These are phyloP conservation scores for Penicillium silybi DNA, from an alignment of 495 filamentous ascomycete species.

Conservation along the genomic window DNA sequence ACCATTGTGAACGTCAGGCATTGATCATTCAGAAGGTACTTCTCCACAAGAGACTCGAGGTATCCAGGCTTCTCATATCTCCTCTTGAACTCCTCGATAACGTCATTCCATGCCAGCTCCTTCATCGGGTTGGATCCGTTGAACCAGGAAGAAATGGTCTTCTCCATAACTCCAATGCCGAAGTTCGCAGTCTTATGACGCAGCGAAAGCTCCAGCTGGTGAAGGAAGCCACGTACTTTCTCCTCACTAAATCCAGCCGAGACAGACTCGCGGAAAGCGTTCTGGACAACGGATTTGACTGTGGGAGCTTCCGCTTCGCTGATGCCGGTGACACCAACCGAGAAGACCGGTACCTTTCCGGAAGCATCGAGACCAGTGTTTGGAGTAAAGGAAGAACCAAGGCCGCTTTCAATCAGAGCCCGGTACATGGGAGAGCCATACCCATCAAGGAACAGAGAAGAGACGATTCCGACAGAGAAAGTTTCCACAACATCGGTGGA, in stretches of 20 bases:
- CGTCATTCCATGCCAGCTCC: constrained; percentile 84
- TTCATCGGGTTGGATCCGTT: constrained; percentile 91
- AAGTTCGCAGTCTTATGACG: constrained; percentile 96
- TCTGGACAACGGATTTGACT: constrained; percentile 67
- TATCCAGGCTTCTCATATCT: constrained; percentile 69
- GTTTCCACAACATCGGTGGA: constrained; percentile 76
- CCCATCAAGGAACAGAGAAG: constrained; percentile 80
- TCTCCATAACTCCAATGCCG: constrained; percentile 83
- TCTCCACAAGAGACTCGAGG: constrained; percentile 79
- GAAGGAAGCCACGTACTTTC: constrained; percentile 89
- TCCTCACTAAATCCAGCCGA: constrained; percentile 75
- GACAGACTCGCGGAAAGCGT: constrained; percentile 61
- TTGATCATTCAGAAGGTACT: constrained; percentile 83
- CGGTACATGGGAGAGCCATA: constrained; percentile 94
- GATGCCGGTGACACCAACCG: constrained; percentile 84
- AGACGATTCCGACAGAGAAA: constrained; percentile 77
- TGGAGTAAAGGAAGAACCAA: constrained; percentile 89
- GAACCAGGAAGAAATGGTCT: constrained; percentile 88
- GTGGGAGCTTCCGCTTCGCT: constrained; percentile 70
- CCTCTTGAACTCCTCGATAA: constrained; percentile 72
- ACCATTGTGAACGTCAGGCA: constrained; percentile 93
- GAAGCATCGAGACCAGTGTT: constrained; percentile 88
- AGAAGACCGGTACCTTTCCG: constrained; percentile 74
- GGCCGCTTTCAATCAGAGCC: constrained; percentile 82
- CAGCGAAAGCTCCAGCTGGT: constrained; percentile 83